These are phyloP conservation scores for Sporisorium reilianum DNA, from an alignment of 1,284 basidiomycete species.

Conservation along the genomic window DNA sequence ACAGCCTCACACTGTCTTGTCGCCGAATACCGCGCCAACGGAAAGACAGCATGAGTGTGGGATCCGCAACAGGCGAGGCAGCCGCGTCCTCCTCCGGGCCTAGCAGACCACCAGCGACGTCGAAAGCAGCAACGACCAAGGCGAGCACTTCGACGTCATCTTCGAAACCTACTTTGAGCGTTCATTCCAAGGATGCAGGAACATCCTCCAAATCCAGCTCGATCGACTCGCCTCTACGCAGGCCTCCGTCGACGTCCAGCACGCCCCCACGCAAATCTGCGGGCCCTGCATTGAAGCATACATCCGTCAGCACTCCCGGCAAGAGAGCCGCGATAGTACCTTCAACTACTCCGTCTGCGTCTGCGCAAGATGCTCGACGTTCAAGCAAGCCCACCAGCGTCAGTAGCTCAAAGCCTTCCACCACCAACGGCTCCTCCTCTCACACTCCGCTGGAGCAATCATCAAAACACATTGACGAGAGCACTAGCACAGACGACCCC, in stretches of 20 bases:
- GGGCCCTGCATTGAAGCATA: neutral
- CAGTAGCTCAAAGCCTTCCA: neutral
- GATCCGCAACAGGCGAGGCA: neutral
- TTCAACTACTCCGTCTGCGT: neutral
- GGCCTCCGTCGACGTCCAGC: neutral
- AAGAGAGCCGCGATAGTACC: conserved; percentile 1
- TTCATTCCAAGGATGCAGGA: neutral
- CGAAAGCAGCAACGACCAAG: neutral
- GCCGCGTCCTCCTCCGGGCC: neutral
- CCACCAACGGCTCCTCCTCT: neutral
- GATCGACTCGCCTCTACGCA: conserved; percentile 12
- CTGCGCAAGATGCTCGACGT: conserved; percentile 3
- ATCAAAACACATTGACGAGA: conserved; percentile 14
- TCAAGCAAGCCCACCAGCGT: neutral
- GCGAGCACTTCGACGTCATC: conserved; percentile 1
- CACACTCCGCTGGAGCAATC: neutral
- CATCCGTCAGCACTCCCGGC: neutral
- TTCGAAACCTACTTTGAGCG: neutral
- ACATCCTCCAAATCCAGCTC: conserved; percentile 3
- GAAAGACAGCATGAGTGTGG: neutral
- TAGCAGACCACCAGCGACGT: conserved; percentile 1
- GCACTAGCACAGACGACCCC: conserved; percentile 28
- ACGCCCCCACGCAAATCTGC: conserved; percentile 8
- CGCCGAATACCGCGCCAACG: neutral
- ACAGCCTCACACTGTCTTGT: neutral